Percentiles rank a stretch among this genome's conserved stretches.
Evolutionary conservation across 2,329 filamentous ascomycete species (phyloP).

Genomic region (Tolypocladium cylindrosporum): DNA sequence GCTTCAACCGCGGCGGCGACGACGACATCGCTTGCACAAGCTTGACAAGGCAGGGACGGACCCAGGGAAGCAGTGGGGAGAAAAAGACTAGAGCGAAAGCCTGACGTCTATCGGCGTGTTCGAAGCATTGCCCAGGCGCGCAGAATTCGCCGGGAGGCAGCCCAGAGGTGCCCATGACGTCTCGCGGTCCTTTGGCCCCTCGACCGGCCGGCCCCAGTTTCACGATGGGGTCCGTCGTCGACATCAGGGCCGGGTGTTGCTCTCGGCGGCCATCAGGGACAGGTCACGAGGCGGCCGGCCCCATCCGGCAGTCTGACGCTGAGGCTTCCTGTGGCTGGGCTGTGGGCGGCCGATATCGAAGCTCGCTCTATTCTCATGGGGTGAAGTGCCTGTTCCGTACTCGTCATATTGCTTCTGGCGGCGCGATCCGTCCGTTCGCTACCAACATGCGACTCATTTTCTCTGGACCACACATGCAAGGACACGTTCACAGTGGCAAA

Average conservation of each 20-base stretch:
- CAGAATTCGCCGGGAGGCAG: neutral
- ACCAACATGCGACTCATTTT: neutral
- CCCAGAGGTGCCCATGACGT: neutral
- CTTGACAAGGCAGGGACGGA: neutral
- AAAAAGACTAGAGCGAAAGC: neutral
- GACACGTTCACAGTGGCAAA: neutral
- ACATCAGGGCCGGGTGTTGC: neutral
- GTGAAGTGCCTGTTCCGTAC: neutral
- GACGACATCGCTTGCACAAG: neutral
- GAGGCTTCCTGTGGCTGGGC: neutral
- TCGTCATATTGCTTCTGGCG: neutral
- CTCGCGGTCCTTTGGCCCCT: neutral
- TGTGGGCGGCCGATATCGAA: neutral
- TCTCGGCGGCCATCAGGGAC: neutral
- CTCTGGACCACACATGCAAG: neutral
- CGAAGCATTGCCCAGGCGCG: neutral
- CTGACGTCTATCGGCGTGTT: neutral
- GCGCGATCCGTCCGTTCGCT: no score
- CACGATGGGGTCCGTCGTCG: neutral
- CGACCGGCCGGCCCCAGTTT: neutral
- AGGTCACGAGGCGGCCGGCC: neutral
- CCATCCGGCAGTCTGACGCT: neutral
- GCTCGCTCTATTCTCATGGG: neutral
- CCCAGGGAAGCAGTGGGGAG: neutral
- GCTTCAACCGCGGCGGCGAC: neutral